Conservation (phyloP, 805 yeast species). For the Aciculoconidium aculeatum region DNA sequence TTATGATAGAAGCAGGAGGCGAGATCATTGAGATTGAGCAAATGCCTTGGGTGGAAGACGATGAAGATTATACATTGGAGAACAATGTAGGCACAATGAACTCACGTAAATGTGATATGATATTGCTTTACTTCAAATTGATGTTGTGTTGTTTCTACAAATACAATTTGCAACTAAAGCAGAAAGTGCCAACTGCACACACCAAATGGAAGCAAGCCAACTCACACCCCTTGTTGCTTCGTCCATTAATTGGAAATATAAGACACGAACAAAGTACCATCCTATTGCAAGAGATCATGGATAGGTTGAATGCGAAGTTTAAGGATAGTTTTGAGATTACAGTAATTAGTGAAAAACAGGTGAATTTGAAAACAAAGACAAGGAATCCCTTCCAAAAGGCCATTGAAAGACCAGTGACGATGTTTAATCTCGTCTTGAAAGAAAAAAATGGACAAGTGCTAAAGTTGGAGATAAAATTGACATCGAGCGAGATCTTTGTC, state of each 20-base stretch:
- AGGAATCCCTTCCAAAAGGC: constrained; percentile 35
- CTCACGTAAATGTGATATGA: constrained; percentile 46
- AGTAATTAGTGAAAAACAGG: constrained; percentile 16
- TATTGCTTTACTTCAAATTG: constrained; percentile 48
- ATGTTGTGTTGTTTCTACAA: constrained; percentile 57
- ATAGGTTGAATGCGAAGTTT: constrained; percentile 13
- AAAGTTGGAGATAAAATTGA: constrained; percentile 24
- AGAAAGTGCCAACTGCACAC: constrained; percentile 42
- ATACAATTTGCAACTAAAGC: constrained; percentile 37
- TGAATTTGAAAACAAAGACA: constrained; percentile 16
- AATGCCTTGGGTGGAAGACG: constrained; percentile 36
- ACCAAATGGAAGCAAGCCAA: constrained; percentile 40
- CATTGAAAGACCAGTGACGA: constrained; percentile 32
- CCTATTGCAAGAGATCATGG: constrained; percentile 23
- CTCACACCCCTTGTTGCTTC: constrained; percentile 42
- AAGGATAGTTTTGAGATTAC: constrained; percentile 8
- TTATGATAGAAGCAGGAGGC: constrained; percentile 59
- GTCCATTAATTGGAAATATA: constrained; percentile 55
- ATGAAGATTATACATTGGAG: constrained; percentile 21
- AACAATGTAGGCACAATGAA: too few species aligned
- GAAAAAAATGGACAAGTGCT: constrained; percentile 14
- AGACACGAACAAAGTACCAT: constrained; percentile 44
- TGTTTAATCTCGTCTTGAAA: constrained; percentile 19
- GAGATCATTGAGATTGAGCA: constrained; percentile 68
- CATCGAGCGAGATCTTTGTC: constrained; percentile 37